These are phyloP conservation scores for Blakeslea trispora DNA, from an alignment of 371 early-diverging fungal species.

Conservation along the genomic window DNA sequence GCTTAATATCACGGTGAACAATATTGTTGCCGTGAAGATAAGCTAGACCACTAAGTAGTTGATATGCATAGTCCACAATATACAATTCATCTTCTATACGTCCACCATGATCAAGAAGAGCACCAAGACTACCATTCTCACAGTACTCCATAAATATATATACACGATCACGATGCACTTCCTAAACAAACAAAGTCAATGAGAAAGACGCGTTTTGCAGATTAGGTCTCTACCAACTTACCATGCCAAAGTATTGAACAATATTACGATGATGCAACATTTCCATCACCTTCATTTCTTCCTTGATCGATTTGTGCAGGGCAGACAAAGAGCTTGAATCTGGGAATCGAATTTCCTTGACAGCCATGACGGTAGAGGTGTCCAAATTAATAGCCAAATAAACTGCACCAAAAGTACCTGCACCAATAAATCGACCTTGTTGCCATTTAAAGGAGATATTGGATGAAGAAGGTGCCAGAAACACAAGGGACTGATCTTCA, in stretches of 20 bases:
- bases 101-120: conserved; percentile 78
- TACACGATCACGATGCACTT: conserved; percentile 89
- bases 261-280: conserved; percentile 89
- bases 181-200: conserved; percentile 37
- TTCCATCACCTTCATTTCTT: conserved; percentile 92
- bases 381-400: conserved; percentile 85
- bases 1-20: conserved; percentile 93
- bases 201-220: too few species aligned
- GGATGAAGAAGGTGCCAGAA: conserved; percentile 74
- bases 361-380: conserved; percentile 88
- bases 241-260: conserved; percentile 86
- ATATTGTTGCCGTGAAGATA: conserved; percentile 88
- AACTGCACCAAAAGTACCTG: conserved; percentile 87
- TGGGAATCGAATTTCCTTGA: conserved; percentile 91
- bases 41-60: conserved; percentile 87
- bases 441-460: conserved; percentile 86
- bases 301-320: conserved; percentile 76
- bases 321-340: conserved; percentile 70
- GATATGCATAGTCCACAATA: conserved; percentile 76
- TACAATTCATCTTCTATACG: conserved; percentile 76
- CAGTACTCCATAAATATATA: conserved; percentile 96
- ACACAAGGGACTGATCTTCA: conserved; percentile 76
- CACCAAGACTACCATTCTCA: conserved; percentile 79
- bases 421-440: conserved; percentile 85
- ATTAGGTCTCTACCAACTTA: too few species aligned